Evolutionary conservation across 2,329 filamentous ascomycete species (phyloP).

Genomic region (Hymenoscyphus linearis): DNA sequence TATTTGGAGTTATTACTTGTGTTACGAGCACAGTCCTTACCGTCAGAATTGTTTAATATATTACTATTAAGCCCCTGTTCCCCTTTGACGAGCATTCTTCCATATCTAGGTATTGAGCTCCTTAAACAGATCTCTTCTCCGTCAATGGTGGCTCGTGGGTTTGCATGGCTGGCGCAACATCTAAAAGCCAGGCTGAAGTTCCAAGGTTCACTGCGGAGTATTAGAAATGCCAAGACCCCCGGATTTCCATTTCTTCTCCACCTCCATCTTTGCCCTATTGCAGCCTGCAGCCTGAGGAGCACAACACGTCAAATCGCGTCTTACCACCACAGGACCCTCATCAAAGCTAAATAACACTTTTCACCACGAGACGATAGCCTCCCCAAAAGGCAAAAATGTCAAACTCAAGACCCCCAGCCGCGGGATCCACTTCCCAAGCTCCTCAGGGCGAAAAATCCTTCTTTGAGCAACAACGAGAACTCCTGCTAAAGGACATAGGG

Average conservation of each 20-base stretch:
- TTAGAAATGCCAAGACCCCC: not conserved
- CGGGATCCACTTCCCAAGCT: conserved; percentile 13
- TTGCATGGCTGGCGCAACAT: too few relatives aligned
- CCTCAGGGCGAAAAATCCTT: conserved; percentile 48
- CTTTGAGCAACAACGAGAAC: conserved; percentile 72
- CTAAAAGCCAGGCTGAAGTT: too few relatives aligned
- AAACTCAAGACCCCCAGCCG: conserved; percentile 17
- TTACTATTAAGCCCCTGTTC: too few relatives aligned
- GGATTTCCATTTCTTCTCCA: not conserved
- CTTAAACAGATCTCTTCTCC: too few relatives aligned
- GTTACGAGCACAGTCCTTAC: too few relatives aligned
- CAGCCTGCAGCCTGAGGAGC: not conserved
- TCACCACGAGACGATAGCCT: not conserved
- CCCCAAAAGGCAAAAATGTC: conserved; percentile 17
- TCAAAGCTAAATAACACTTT: not conserved
- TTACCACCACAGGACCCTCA: not conserved
- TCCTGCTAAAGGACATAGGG: conserved; percentile 67
- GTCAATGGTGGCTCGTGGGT: too few relatives aligned
- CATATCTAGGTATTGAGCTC: too few relatives aligned
- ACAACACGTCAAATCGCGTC: not conserved
- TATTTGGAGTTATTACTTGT: too few relatives aligned
- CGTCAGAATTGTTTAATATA: too few relatives aligned
- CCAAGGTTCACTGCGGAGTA: too few relatives aligned
- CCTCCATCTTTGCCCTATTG: not conserved
- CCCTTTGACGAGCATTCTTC: too few relatives aligned